Conservation (phyloP, 108 stramenopile genomes). For the Conticribra weissflogii region DNA sequence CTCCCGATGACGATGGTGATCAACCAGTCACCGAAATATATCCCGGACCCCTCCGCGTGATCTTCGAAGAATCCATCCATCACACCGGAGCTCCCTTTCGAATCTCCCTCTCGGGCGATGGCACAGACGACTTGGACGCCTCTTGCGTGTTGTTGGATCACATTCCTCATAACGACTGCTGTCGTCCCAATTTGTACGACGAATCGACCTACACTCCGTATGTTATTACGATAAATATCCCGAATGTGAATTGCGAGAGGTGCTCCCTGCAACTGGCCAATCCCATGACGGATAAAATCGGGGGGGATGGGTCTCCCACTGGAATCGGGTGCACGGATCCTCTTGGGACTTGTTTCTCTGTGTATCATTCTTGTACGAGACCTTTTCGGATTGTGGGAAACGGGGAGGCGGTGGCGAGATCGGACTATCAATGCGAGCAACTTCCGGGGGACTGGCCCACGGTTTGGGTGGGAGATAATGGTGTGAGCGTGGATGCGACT, state of each 20-base stretch:
- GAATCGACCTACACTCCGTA: slow-evolving; percentile 48
- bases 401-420: slow-evolving; percentile 25
- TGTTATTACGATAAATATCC: slow-evolving; percentile 48
- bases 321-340: slow-evolving; percentile 45
- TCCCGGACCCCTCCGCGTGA: slow-evolving; percentile 32
- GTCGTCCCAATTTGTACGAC: slow-evolving; percentile 23
- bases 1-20: not conserved
- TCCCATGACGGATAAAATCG: slow-evolving; percentile 49
- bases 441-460: slow-evolving; percentile 25
- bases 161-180: slow-evolving; percentile 52
- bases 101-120: slow-evolving; percentile 40
- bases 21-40: slow-evolving; percentile 17
- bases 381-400: slow-evolving; percentile 43
- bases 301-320: slow-evolving; percentile 29
- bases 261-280: slow-evolving; percentile 53
- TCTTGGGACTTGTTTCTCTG: slow-evolving; percentile 42
- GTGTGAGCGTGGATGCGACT: slow-evolving; percentile 22
- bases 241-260: slow-evolving; percentile 49
- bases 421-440: slow-evolving; percentile 30
- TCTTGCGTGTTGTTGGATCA: slow-evolving; percentile 55
- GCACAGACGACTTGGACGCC: slow-evolving; percentile 25
- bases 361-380: slow-evolving; percentile 46
- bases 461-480: slow-evolving; percentile 35
- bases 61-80: slow-evolving; percentile 44
- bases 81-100: slow-evolving; percentile 50